phyloP scores from a whole-genome alignment of 108 stramenopile genomes.

The Conticribra guillardii region DNA sequence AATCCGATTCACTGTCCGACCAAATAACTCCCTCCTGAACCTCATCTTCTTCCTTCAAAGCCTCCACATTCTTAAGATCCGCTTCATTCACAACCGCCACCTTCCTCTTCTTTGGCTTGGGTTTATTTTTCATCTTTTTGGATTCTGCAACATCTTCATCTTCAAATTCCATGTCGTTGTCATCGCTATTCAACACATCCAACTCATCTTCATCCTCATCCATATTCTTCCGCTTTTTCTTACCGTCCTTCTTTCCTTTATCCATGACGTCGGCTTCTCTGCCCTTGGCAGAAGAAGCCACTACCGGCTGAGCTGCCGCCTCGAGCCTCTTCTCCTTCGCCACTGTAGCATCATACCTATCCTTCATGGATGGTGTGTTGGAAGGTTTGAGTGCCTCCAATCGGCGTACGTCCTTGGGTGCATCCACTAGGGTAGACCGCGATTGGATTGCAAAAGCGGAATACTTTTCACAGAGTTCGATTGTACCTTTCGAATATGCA shows the following conservation, averaged over 20 bases:
- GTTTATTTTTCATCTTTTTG: background rate
- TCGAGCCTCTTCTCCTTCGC: conserved; percentile 76
- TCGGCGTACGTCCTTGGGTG: conserved; percentile 87
- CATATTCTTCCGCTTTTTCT: conserved; percentile 36
- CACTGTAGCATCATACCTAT: conserved; percentile 72
- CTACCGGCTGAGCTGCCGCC: conserved; percentile 49
- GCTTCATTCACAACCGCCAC: conserved; percentile 34
- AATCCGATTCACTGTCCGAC: conserved; percentile 78
- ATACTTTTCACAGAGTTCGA: conserved; percentile 82
- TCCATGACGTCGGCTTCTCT: background rate
- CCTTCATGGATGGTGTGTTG: conserved; percentile 72
- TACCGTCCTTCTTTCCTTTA: conserved; percentile 3
- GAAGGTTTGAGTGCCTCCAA: conserved; percentile 79
- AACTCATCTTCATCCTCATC: conserved; percentile 23
- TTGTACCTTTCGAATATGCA: conserved; percentile 81
- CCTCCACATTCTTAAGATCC: conserved; percentile 53
- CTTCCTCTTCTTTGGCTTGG: conserved; percentile 30
- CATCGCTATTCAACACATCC: background rate
- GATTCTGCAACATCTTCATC: conserved; percentile 29
- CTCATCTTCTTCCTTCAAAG: conserved; percentile 72
- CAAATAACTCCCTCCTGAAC: conserved; percentile 87
- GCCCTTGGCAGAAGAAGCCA: conserved; percentile 26
- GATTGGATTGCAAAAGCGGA: conserved; percentile 52
- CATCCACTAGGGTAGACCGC: conserved; percentile 66
- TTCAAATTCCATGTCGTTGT: conserved; percentile 35